Base-by-base conservation (phyloP, 371 early-diverging fungal species). In the Encephalitozoon intestinalis region DNA sequence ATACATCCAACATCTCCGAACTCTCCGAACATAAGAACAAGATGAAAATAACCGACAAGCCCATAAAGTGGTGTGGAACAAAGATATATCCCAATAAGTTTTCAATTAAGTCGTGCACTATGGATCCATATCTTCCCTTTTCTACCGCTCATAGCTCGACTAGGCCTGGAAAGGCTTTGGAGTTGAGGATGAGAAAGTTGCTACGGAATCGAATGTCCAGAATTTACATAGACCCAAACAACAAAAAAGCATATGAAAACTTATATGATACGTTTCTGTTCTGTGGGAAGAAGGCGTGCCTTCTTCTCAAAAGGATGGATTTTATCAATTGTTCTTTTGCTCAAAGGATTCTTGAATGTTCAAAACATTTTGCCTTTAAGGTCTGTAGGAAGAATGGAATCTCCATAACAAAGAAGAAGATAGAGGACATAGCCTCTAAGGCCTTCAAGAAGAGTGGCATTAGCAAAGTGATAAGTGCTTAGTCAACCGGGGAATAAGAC, bases 281-380 rank as follows among this genome's bases (percentile, higher is more conserved):
- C 30, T 76, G 11, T 34, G 49, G 25, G 8, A 63, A 51, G 31
- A 69, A 54, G 65, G 9, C 75, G 31, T 39, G 52, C 31, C 50
- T 75, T 12, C 41, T 78, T n/a, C 70, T 73, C 30, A 54, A 37
- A 21, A 74, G 79, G 65, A 44, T 49, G 26, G 31, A 49, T 15
- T 81, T 81, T 78, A 67, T 81, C 12, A 81, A 81, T 50, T 44
- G 23, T 12, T 53, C 65, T 7, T 81, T 74, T 76, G 26, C 72
- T 44, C 6, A 9, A 15, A 52, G 43, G 28, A 49, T 78, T 8
- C n/a, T 77, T 8, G 44, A 65, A 4, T 46, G 18, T 15, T 53
- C 40, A 31, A 63, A 54, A 26, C 26, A 15, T 6, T 34, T 49
- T 40, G 18, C 67, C 18, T 9, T 40, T 8, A 66, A 26, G 46